Evolutionary conservation across 2,329 filamentous ascomycete genomes (phyloP).

Genomic region (Kalmusia sp.): DNA sequence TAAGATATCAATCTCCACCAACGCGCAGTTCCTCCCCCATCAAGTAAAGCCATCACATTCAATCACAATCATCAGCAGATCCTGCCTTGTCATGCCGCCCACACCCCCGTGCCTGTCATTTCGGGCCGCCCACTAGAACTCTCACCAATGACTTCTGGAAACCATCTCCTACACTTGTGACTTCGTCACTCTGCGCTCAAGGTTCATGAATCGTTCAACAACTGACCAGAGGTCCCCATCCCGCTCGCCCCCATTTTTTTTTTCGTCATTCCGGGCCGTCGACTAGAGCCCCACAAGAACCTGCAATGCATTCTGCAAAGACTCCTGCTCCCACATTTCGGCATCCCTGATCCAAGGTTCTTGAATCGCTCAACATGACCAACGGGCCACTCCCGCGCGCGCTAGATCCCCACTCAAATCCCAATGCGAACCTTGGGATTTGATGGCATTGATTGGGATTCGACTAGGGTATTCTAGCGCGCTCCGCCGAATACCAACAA

Average conservation of each 20-base stretch:
- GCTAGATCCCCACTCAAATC: no score
- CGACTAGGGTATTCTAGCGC: no score
- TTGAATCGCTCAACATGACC: background rate
- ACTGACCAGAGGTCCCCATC: no score
- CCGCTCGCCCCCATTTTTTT: no score
- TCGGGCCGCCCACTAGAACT: background rate
- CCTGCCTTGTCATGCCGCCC: background rate
- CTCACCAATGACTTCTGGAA: no score
- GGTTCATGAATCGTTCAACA: no score
- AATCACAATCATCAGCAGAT: background rate
- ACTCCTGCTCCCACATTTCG: background rate
- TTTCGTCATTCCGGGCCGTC: background rate
- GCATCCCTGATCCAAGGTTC: background rate
- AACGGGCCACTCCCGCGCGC: background rate
- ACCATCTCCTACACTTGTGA: no score
- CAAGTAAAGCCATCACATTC: constrained; percentile 3
- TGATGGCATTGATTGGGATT: no score
- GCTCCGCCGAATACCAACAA: no score
- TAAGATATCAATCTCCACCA: constrained; percentile 2
- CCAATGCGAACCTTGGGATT: no score
- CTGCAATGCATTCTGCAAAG: background rate
- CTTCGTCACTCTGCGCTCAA: no score
- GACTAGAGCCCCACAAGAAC: background rate
- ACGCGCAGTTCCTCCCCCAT: background rate
- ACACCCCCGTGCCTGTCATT: background rate